phyloP scores from a whole-genome alignment of 2,329 filamentous ascomycete genomes.

The Aspergillus viridinutans region DNA sequence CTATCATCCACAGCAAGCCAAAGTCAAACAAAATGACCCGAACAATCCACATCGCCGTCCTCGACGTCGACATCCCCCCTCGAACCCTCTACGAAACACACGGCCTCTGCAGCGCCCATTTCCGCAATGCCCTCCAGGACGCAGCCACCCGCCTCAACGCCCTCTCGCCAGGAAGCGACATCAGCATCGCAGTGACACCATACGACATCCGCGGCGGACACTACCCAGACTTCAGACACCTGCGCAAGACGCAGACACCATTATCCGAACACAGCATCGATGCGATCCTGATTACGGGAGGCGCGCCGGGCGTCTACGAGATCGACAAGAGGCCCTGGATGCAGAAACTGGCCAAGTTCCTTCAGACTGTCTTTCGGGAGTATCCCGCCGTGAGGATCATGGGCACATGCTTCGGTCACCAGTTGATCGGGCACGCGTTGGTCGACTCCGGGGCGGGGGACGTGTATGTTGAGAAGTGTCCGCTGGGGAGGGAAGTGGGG shows the following conservation, averaged over 20 bases:
- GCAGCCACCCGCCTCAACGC: constrained; percentile 20
- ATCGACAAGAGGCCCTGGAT: constrained; percentile 24
- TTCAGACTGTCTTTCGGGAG: constrained; percentile 19
- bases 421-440: constrained; percentile 22
- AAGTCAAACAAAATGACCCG: constrained; percentile 12
- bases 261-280: constrained; percentile 15
- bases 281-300: constrained; percentile 29
- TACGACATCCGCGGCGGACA: constrained; percentile 24
- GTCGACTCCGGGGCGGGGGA: constrained; percentile 2
- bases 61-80: constrained; percentile 24
- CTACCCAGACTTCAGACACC: constrained; percentile 17
- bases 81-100: constrained; percentile 21
- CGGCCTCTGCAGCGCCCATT: constrained; percentile 23
- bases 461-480: constrained; percentile 19
- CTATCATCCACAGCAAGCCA: neutral
- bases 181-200: constrained; percentile 19
- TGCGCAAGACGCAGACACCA: neutral
- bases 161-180: constrained; percentile 6
- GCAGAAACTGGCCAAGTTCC: constrained; percentile 15
- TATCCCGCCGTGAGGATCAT: constrained; percentile 29
- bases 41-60: constrained; percentile 22
- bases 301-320: constrained; percentile 20
- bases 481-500: constrained; percentile 26
- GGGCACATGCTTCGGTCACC: constrained; percentile 33
- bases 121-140: constrained; percentile 21